phyloP scores from a whole-genome alignment of 768 basidiomycete species.

The Phlebiopsis flavidoalba region DNA sequence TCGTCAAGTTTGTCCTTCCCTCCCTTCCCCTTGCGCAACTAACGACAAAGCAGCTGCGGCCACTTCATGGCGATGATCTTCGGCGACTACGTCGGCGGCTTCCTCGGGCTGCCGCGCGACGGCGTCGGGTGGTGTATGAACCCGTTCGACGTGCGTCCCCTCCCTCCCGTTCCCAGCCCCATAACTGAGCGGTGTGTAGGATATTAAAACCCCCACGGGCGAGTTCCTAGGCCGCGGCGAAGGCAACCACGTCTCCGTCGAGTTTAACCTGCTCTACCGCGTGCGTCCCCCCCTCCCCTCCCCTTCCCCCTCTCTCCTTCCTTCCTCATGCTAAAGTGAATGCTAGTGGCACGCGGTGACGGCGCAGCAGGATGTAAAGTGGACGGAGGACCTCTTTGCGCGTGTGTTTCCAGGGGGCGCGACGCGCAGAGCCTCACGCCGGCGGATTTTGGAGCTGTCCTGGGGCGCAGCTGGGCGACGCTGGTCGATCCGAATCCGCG shows the following conservation, averaged over 20 bases:
- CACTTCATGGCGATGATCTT: conserved; percentile 52
- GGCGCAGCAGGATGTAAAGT: conserved; percentile 25
- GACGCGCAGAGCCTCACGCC: conserved; percentile 19
- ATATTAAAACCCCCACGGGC: conserved; percentile 16
- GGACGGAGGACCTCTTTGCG: conserved; percentile 28
- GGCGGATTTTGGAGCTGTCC: conserved; percentile 17
- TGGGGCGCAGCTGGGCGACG: conserved; percentile 12
- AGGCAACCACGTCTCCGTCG: conserved; percentile 73
- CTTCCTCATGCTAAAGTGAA: conserved; percentile 6
- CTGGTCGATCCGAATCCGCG: conserved; percentile 19
- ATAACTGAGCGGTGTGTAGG: conserved; percentile 5
- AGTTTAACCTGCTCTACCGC: conserved; percentile 58
- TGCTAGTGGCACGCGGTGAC: conserved; percentile 30
- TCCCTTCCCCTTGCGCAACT: neutral
- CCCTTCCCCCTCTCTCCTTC: neutral
- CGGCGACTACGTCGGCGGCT: conserved; percentile 56
- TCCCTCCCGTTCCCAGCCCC: neutral
- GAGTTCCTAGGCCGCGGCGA: conserved; percentile 38
- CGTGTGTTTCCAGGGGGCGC: conserved; percentile 21
- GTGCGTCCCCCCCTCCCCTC: conserved; percentile 16
- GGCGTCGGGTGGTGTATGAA: conserved; percentile 51
- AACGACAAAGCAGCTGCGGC: conserved; percentile 28
- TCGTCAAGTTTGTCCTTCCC: conserved; percentile 39
- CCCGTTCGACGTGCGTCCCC: conserved; percentile 35
- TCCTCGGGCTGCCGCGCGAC: conserved; percentile 46